Evolutionary conservation across 2,329 filamentous ascomycete species (phyloP), one percentile per base, ranked within the genome.

Genomic region (Rhynchosporium agropyri): DNA sequence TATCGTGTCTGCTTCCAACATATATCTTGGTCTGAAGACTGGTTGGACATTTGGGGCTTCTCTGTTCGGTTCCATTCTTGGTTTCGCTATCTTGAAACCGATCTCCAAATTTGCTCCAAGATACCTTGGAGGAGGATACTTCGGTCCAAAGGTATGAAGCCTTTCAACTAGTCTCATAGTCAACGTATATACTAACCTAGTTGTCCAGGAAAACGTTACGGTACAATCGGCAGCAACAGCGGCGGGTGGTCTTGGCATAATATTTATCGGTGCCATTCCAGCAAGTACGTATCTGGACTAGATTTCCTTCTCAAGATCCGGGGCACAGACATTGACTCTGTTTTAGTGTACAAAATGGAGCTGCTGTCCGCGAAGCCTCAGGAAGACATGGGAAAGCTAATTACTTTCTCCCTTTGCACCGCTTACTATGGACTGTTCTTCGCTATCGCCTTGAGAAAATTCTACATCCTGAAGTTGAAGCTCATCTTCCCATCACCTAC

Each of bases 21-120:
- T 57, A 1, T 57, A 57, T 4, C 28, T 57, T 2, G 40, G 54
- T 45, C 28, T 57, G 6, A 57, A 57, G 43, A 57, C 54, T 28
- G 54, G 54, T 2, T 57, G 54, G 54, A 57, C 54, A 0, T 57
- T 57, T 36, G 54, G 54, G 13, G 54, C 54, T 33, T 57, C 54
- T 8, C 54, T 57, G 7, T 57, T 57, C n/a, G 54, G 54, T 48
- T 45, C 54, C 10, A 57, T 57, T 57, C 54, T 57, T 10, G 54
- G 54, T 33, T 57, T 57, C 20, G 54, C 54, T 15, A 57, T 57
- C 42, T 28, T 57, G 15, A 57, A 57, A 10, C 40, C 54, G 1
- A 4, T 48, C 0, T 45, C 40, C 4, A 57, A 48, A 26, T 26
- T 46, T 12, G 40, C 43, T 46, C 54, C 54, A 3, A 57, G 33